Evolutionary conservation across 2,329 filamentous ascomycete species (phyloP).

Genomic region (Xylariales sp.): DNA sequence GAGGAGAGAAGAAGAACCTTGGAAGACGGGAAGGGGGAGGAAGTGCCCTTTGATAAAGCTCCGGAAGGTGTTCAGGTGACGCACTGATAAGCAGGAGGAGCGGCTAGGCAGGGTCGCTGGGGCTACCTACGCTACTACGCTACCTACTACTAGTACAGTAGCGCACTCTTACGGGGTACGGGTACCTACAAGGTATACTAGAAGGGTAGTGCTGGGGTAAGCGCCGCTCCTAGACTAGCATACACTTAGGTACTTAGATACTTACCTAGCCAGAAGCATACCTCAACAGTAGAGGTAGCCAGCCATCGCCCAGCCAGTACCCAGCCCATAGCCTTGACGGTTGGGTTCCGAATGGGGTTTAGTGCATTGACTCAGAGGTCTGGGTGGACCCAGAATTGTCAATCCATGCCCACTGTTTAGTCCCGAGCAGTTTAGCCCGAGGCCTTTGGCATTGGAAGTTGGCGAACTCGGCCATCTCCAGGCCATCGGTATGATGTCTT

Average conservation of each 20-base stretch:
- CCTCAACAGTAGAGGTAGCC: constrained; percentile 1
- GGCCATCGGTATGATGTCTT: too few relatives aligned
- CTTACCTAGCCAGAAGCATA: too few relatives aligned
- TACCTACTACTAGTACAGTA: too few relatives aligned
- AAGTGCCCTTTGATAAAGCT: constrained; percentile 40
- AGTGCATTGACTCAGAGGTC: constrained; percentile 34
- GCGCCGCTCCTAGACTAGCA: constrained; percentile 6
- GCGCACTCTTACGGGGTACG: too few relatives aligned
- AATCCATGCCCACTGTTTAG: too few relatives aligned
- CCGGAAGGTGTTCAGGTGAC: constrained; percentile 45
- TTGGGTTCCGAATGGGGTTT: constrained; percentile 13
- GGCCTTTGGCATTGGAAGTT: not conserved
- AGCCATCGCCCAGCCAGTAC: not conserved
- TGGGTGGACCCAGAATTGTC: not conserved
- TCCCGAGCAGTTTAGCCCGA: constrained; percentile 12
- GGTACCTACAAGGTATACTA: too few relatives aligned
- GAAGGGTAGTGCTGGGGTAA: constrained; percentile 26
- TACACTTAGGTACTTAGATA: too few relatives aligned
- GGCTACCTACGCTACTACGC: too few relatives aligned
- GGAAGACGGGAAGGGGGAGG: constrained; percentile 38
- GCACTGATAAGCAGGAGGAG: constrained; percentile 42
- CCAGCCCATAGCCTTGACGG: constrained; percentile 12
- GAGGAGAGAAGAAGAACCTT: constrained; percentile 44
- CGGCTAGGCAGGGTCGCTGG: constrained; percentile 8
- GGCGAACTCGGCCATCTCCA: too few relatives aligned